Base-by-base conservation (phyloP, 257 asterid species). In the Penstemon eatonii region DNA sequence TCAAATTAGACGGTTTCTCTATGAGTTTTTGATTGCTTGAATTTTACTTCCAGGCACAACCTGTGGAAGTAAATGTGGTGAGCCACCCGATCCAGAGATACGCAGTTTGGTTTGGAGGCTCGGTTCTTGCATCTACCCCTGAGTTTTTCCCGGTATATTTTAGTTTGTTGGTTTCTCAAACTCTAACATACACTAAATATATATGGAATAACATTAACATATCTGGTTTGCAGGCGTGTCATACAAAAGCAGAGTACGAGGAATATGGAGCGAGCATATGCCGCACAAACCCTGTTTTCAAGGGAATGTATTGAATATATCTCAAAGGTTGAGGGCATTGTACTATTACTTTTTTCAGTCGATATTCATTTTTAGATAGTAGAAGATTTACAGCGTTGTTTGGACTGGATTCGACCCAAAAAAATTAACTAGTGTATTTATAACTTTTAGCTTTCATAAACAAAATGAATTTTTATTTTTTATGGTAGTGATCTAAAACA, bases 81-180 rank as follows among this genome's bases (percentile, higher is more conserved):
- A 91, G 97, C 84, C 90, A 89, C 76, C 96, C 95, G 54, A 83
- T 91, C 79, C 97, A 94, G 85, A 89, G 95, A 80, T 83, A 82
- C 63, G 99, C 99, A 72, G 99, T 89, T 74, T 93, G 99, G 99
- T 93, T 90, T 78, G 99, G 99, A 57, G 99, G 97, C 61, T 94
- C 99, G 5, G 96, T 91, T 45, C 95, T 91, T 69, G 96, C 96
- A 67, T 94, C 99, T 66, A 91, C 93, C 13, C 96, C 97, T 18
- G 96, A 94, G 77, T 91, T 94, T 81, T 91, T 82, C 78, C 78
- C 91, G 83, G 97, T 94, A 81, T 53, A 54, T 68, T 50, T 62
- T 54, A 5, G 2, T 25, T 1, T 25, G 33, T 25, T 60, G 39
- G 62, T 65, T 15, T 51, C 47, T 67, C 61, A 60, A 42, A 58